A percentile compares a stretch with the other conserved stretches of the same genome.
phyloP scores from a whole-genome alignment of 208 protist genomes.

The Novymonas esmeraldas region DNA sequence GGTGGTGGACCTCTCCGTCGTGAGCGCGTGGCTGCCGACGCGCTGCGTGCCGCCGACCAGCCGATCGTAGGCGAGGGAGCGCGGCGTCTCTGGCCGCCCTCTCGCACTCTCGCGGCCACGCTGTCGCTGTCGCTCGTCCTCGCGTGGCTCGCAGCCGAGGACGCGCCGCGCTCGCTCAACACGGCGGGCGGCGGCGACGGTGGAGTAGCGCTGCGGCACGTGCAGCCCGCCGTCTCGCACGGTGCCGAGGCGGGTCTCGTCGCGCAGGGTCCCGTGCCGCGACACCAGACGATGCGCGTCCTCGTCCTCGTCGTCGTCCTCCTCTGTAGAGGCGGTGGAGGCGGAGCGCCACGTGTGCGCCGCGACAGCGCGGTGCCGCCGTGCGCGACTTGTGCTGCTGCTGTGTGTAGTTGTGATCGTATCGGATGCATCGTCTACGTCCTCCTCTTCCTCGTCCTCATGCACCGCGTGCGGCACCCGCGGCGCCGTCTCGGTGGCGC shows the following conservation, averaged over 20 bases:
- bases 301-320: conserved; percentile 7
- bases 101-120: not conserved
- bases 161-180: conserved; percentile 10
- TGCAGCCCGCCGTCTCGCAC: conserved; percentile 13
- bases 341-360: not conserved
- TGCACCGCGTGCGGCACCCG: too few relatives aligned
- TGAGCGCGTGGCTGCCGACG: not conserved
- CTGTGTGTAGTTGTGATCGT: too few relatives aligned
- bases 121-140: not conserved
- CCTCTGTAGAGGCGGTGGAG: not conserved
- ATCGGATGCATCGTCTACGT: too few relatives aligned
- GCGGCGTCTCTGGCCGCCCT: not conserved
- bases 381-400: too few relatives aligned
- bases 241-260: not conserved
- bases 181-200: conserved; percentile 5
- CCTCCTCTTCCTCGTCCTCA: too few relatives aligned
- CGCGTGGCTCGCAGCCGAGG: not conserved
- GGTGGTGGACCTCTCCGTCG: not conserved
- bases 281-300: not conserved
- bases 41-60: conserved; percentile 1
- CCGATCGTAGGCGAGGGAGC: conserved; percentile 21
- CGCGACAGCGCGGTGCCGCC: not conserved
- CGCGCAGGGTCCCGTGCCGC: conserved; percentile 5
- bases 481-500: too few relatives aligned
- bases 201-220: conserved; percentile 26